These are phyloP conservation scores for Cryphonectria nitschkei DNA, from an alignment of 2,329 filamentous ascomycete species.

Conservation along the genomic window DNA sequence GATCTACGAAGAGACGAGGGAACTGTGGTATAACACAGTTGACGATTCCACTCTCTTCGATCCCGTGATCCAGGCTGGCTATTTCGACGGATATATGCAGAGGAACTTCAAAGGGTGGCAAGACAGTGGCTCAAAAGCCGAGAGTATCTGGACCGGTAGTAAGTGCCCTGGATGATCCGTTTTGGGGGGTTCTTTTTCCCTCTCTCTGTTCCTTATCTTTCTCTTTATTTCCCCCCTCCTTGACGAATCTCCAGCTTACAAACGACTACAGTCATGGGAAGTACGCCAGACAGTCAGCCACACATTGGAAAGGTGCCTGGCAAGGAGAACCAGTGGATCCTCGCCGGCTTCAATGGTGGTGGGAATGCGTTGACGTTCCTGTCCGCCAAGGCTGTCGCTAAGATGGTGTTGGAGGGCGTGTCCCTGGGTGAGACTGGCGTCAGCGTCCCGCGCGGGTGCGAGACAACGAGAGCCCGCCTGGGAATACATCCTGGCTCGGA, in stretches of 20 bases:
- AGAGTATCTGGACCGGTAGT: constrained; percentile 35
- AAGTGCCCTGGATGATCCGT: constrained; percentile 9
- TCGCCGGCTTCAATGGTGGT: constrained; percentile 28
- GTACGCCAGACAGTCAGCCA: constrained; percentile 21
- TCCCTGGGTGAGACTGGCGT: constrained; percentile 20
- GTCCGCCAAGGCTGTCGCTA: constrained; percentile 23
- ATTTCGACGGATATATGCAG: constrained; percentile 38
- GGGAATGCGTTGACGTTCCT: constrained; percentile 26
- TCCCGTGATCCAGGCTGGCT: constrained; percentile 25
- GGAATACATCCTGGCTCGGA: not conserved
- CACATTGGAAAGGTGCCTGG: constrained; percentile 26
- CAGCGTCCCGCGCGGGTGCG: constrained; percentile 16
- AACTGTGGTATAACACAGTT: constrained; percentile 27
- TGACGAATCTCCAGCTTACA: constrained; percentile 2
- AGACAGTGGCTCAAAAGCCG: constrained; percentile 30
- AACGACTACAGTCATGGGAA: constrained; percentile 17
- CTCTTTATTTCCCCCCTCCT: no score
- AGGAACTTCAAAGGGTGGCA: constrained; percentile 33
- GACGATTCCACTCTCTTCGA: constrained; percentile 34
- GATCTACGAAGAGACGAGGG: constrained; percentile 18
- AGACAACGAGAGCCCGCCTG: constrained; percentile 22
- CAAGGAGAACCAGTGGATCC: constrained; percentile 19
- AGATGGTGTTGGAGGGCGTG: constrained; percentile 14
- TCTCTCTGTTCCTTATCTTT: no score
- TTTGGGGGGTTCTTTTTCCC: no score